Percentiles rank a stretch among this genome's conserved stretches.
These are phyloP conservation scores for Sporothrix brasiliensis DNA, from an alignment of 2,329 filamentous ascomycete genomes.

Conservation along the genomic window DNA sequence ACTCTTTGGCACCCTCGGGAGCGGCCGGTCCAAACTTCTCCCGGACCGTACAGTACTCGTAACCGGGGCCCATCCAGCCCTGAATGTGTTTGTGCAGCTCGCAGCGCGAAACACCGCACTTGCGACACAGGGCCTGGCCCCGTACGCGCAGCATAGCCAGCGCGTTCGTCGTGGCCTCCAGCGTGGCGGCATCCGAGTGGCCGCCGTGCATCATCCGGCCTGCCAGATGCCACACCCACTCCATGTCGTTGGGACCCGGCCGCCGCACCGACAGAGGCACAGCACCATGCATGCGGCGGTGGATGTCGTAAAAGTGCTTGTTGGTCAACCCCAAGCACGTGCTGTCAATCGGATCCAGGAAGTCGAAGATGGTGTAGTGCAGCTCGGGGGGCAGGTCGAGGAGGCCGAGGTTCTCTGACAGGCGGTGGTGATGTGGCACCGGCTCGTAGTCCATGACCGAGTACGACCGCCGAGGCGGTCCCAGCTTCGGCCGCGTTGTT, in stretches of 20 bases:
- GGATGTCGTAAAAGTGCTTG: constrained; percentile 61
- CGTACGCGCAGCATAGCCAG: constrained; percentile 56
- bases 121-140: constrained; percentile 64
- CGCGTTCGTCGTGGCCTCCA: constrained; percentile 36
- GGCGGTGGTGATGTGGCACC: constrained; percentile 53
- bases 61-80: constrained; percentile 59
- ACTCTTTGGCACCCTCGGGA: constrained; percentile 50
- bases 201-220: constrained; percentile 39
- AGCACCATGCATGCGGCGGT: constrained; percentile 57
- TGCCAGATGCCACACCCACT: constrained; percentile 65
- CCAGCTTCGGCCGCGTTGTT: constrained; percentile 44
- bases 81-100: constrained; percentile 65
- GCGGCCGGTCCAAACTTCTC: constrained; percentile 59
- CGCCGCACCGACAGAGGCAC: constrained; percentile 62
- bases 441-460: constrained; percentile 65
- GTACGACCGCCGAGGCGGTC: constrained; percentile 58
- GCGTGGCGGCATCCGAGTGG: constrained; percentile 24
- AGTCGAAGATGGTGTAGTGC: constrained; percentile 63
- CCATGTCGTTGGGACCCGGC: constrained; percentile 63
- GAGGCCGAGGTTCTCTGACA: constrained; percentile 52
- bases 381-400: constrained; percentile 61
- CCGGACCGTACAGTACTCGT: constrained; percentile 64
- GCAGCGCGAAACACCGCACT: constrained; percentile 63
- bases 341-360: constrained; percentile 66
- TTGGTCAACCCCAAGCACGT: constrained; percentile 63